These are phyloP conservation scores for Cetradonia linearis DNA, from an alignment of 495 filamentous ascomycete species.

Conservation along the genomic window DNA sequence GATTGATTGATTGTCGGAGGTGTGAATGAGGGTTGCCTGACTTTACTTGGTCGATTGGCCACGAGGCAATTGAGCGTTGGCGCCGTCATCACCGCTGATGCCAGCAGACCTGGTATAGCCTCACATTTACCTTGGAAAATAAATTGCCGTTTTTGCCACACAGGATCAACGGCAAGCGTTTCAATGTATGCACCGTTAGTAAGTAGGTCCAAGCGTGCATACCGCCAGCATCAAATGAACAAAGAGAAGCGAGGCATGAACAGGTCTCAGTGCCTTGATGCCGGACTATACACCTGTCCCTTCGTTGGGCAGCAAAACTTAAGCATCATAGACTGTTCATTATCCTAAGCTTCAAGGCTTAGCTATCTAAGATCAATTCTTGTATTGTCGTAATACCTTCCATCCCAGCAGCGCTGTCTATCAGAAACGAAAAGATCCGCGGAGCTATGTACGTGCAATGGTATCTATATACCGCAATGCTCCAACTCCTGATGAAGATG, in stretches of 20 bases:
- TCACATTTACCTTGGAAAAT: not conserved
- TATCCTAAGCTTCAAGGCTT: constrained; percentile 7
- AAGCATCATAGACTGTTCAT: not conserved
- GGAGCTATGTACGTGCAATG: constrained; percentile 3
- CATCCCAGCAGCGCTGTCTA: not conserved
- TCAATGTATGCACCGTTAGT: not conserved
- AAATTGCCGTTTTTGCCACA: not conserved
- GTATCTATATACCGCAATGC: not conserved
- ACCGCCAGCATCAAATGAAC: not conserved
- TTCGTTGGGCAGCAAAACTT: not conserved
- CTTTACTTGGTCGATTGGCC: not conserved
- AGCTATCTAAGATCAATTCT: constrained; percentile 8
- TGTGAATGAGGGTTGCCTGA: too few relatives aligned
- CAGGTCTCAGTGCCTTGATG: not conserved
- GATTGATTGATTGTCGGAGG: too few relatives aligned
- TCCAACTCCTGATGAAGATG: constrained; percentile 1
- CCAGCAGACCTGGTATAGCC: not conserved
- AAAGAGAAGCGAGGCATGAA: not conserved
- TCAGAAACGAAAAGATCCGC: constrained; percentile 4
- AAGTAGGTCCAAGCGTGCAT: too few relatives aligned
- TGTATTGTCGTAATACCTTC: not conserved
- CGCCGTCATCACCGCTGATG: not conserved
- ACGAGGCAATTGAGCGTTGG: not conserved
- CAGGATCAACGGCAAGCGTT: not conserved
- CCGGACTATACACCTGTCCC: not conserved